Percentiles rank a stretch among this genome's conserved stretches.
These are phyloP conservation scores for Hortiboletus campestris DNA, from an alignment of 768 basidiomycete species.

Conservation along the genomic window DNA sequence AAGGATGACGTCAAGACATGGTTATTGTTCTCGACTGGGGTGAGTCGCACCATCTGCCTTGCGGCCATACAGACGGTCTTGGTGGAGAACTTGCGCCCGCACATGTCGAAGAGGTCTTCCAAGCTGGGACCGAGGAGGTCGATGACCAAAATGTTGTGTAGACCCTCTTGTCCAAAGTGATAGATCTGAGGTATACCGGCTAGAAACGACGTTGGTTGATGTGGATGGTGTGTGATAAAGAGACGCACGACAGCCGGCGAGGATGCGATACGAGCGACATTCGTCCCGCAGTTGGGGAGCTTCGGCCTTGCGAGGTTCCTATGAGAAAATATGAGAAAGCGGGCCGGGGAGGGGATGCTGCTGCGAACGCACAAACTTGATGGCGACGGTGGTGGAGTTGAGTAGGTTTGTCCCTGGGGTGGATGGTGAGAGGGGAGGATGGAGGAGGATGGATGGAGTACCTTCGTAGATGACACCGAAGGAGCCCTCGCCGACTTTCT, in stretches of 20 bases:
- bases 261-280: slow-evolving; percentile 93
- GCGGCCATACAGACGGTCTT: slow-evolving; percentile 99
- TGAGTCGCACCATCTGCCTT: slow-evolving; percentile 79
- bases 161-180: slow-evolving; percentile 98
- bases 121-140: slow-evolving; percentile 95
- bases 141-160: slow-evolving; percentile 98
- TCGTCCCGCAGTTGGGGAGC: slow-evolving; percentile 98
- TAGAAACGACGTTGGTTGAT: slow-evolving; percentile 36
- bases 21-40: background rate
- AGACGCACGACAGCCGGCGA: slow-evolving; percentile 83
- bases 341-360: background rate
- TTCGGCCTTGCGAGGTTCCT: slow-evolving; percentile 93
- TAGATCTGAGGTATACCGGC: slow-evolving; percentile 99
- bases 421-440: background rate
- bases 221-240: slow-evolving; percentile 6
- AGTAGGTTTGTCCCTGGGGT: slow-evolving; percentile 87
- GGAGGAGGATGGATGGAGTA: slow-evolving; percentile 25
- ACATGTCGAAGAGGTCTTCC: slow-evolving; percentile 99
- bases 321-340: slow-evolving; percentile 16
- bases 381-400: slow-evolving; percentile 98
- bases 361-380: slow-evolving; percentile 89
- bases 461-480: slow-evolving; percentile 97
- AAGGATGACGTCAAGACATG: slow-evolving; percentile 6
- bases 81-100: slow-evolving; percentile 93
- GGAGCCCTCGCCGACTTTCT: slow-evolving; percentile 98